Evolutionary conservation across 768 basidiomycete species (phyloP).

Genomic region (Phylloporus scabripes): DNA sequence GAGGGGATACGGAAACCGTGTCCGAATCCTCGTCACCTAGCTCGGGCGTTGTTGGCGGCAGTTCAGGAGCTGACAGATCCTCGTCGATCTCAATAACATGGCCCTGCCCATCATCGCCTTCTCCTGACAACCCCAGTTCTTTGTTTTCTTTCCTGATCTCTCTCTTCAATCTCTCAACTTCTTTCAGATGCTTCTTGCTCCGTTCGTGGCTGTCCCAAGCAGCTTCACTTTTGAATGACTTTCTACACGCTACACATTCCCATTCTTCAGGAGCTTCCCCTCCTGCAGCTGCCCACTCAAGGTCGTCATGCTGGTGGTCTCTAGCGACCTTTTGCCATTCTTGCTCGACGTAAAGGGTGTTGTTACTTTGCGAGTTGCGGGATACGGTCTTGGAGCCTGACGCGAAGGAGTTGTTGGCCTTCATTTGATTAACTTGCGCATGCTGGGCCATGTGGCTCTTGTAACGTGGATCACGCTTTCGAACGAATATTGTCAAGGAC

Average conservation of each 20-base stretch:
- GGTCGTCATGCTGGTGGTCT: slow-evolving; percentile 38
- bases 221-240: slow-evolving; percentile 84
- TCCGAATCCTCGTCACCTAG: slow-evolving; percentile 3
- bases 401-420: slow-evolving; percentile 28
- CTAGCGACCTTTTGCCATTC: slow-evolving; percentile 76
- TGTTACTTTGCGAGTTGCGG: slow-evolving; percentile 23
- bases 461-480: slow-evolving; percentile 88
- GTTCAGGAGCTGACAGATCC: slow-evolving; percentile 1
- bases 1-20: background rate
- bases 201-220: slow-evolving; percentile 96
- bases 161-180: slow-evolving; percentile 69
- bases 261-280: slow-evolving; percentile 72
- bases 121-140: slow-evolving; percentile 48
- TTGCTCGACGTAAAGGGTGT: slow-evolving; percentile 66
- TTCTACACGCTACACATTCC: slow-evolving; percentile 94
- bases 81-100: slow-evolving; percentile 9
- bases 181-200: slow-evolving; percentile 89
- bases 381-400: slow-evolving; percentile 20
- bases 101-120: slow-evolving; percentile 25
- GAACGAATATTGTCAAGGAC: slow-evolving; percentile 70
- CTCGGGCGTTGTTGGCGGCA: slow-evolving; percentile 13
- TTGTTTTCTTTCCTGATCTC: slow-evolving; percentile 76
- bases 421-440: slow-evolving; percentile 34
- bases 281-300: slow-evolving; percentile 72
- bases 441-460: slow-evolving; percentile 53